Conservation (phyloP, 1,284 basidiomycete species). For the Naganishia cerealis region DNA sequence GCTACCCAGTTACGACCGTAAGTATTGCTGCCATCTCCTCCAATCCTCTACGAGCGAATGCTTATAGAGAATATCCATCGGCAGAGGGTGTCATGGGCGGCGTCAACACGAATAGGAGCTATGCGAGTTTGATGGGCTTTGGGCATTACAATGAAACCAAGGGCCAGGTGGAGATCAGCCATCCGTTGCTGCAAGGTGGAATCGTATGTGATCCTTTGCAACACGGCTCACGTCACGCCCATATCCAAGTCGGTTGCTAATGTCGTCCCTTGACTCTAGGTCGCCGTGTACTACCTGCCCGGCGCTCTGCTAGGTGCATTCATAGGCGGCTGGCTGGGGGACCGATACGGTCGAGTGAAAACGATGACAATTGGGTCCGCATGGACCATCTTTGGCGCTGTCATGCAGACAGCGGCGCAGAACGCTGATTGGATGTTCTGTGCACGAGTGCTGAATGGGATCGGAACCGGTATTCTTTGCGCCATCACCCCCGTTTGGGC, state of each 20-base stretch:
- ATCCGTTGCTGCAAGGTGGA: conserved; percentile 24
- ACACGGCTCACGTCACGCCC: too few relatives aligned
- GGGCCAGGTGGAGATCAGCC: conserved; percentile 1
- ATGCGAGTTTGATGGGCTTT: conserved; percentile 39
- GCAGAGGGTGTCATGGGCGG: conserved; percentile 40
- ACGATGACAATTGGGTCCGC: conserved; percentile 35
- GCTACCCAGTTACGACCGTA: neutral
- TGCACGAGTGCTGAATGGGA: conserved; percentile 43
- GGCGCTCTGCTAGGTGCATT: conserved; percentile 46
- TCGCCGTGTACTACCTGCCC: conserved; percentile 42
- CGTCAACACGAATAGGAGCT: conserved; percentile 40
- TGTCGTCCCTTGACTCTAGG: neutral
- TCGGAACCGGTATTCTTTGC: conserved; percentile 45
- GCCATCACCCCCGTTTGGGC: conserved; percentile 44
- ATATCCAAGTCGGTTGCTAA: conserved; percentile 24
- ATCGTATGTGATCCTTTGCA: conserved; percentile 1
- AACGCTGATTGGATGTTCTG: conserved; percentile 39
- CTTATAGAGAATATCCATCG: too few relatives aligned
- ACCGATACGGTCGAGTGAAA: conserved; percentile 39
- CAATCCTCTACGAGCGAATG: too few relatives aligned
- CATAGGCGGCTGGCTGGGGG: conserved; percentile 40
- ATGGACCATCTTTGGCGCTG: conserved; percentile 40
- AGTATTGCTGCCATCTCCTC: neutral
- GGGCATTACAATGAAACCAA: conserved; percentile 37
- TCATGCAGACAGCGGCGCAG: conserved; percentile 39